Conservation (phyloP, 441 rosid genomes). For the Populus hybrid region DNA sequence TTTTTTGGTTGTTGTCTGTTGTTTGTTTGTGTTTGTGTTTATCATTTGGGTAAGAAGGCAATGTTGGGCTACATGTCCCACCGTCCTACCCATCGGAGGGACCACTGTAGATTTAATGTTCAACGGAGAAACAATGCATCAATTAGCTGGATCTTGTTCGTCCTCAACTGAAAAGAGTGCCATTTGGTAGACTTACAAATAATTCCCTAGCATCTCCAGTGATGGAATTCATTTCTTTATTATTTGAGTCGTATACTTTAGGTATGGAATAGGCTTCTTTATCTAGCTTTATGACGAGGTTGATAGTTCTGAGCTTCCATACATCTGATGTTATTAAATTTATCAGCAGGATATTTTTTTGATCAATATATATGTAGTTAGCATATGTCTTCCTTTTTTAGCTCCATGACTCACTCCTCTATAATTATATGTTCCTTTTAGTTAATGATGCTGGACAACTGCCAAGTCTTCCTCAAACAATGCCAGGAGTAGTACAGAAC, state of each 20-base stretch:
- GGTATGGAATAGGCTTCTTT: constrained; percentile 11
- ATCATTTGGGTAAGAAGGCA: constrained; percentile 66
- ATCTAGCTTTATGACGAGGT: constrained; percentile 3
- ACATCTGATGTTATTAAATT: not conserved
- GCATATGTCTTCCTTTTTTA: not conserved
- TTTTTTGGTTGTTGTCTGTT: constrained; percentile 60
- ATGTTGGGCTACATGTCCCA: constrained; percentile 70
- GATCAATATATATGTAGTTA: not conserved
- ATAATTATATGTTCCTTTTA: not conserved
- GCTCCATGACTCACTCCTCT: not conserved
- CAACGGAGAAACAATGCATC: constrained; percentile 53
- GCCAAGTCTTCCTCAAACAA: constrained; percentile 44
- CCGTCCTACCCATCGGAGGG: constrained; percentile 65
- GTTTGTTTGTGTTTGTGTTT: constrained; percentile 65
- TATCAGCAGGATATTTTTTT: not conserved
- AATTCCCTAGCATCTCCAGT: constrained; percentile 12
- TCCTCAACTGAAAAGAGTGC: constrained; percentile 51
- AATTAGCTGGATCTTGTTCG: constrained; percentile 64
- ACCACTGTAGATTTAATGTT: constrained; percentile 65
- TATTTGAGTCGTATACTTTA: constrained; percentile 15
- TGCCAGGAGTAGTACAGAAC: constrained; percentile 67
- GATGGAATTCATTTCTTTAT: constrained; percentile 28
- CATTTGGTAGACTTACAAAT: constrained; percentile 47
- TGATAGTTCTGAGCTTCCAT: not conserved
- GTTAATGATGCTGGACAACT: constrained; percentile 51